A percentile compares a stretch with the other conserved stretches of the same genome.
Conservation (phyloP, 2,329 filamentous ascomycete genomes). For the Gliomastix tumulicola region DNA sequence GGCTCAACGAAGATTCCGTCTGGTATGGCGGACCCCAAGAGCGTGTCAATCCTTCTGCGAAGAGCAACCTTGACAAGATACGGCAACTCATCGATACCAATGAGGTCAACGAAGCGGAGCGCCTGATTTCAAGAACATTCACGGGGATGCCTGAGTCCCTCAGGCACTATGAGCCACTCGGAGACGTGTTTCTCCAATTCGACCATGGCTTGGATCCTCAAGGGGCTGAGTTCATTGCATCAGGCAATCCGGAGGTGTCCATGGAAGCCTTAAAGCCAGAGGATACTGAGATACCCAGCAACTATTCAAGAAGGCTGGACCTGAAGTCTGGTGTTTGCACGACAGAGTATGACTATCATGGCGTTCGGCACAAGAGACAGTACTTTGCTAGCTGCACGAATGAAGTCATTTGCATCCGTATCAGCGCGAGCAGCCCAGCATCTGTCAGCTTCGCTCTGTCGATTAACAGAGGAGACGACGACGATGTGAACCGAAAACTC, state of each 20-base stretch:
- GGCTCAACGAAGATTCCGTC: constrained; percentile 39
- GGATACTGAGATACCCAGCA: neutral
- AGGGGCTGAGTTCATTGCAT: constrained; percentile 1
- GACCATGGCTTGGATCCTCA: constrained; percentile 17
- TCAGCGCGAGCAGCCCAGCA: constrained; percentile 9
- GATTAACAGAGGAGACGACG: constrained; percentile 12
- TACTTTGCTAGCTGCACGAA: constrained; percentile 33
- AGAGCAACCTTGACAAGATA: constrained; percentile 8
- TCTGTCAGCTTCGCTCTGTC: constrained; percentile 13
- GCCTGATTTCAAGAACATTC: constrained; percentile 12
- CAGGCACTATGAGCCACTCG: constrained; percentile 22
- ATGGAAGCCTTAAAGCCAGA: constrained; percentile 1
- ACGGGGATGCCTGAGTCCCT: constrained; percentile 14
- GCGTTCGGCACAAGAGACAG: constrained; percentile 23
- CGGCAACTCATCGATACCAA: constrained; percentile 13
- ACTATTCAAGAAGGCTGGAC: constrained; percentile 31
- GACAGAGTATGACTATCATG: constrained; percentile 26
- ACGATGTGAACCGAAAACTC: constrained; percentile 13
- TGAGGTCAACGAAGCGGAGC: constrained; percentile 13
- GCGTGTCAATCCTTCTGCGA: constrained; percentile 26
- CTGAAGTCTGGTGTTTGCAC: constrained; percentile 24
- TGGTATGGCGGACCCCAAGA: constrained; percentile 37
- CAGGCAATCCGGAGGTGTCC: constrained; percentile 1
- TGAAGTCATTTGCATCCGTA: constrained; percentile 25
- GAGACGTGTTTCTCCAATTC: constrained; percentile 26